Evolutionary conservation across 192 early-diverging fungal genomes (phyloP).

Genomic region (Backusella psychrophila): DNA sequence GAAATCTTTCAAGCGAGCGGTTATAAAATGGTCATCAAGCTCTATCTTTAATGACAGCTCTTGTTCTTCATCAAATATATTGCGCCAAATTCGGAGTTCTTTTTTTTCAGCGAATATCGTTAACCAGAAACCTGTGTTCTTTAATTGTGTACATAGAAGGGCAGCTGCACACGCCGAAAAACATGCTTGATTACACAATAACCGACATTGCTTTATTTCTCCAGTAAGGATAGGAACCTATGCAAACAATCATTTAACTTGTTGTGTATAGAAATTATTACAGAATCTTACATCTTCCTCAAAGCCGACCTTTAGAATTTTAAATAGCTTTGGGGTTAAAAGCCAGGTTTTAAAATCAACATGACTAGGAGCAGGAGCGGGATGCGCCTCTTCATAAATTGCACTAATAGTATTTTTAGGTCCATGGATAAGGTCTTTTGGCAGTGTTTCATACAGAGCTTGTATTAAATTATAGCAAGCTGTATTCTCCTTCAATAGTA

Average conservation of each 20-base stretch:
- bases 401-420: background rate
- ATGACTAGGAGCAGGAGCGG: no score
- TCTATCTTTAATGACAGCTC: constrained; percentile 1
- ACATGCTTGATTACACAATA: constrained; percentile 51
- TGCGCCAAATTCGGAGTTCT: constrained; percentile 44
- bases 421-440: background rate
- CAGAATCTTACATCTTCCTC: background rate
- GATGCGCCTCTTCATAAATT: background rate
- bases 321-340: no score
- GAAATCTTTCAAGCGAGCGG: constrained; percentile 14
- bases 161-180: constrained; percentile 55
- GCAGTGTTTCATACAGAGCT: background rate
- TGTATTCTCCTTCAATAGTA: constrained; percentile 38
- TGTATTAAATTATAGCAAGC: constrained; percentile 47
- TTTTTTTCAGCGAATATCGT: constrained; percentile 67
- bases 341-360: background rate
- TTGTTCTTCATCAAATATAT: constrained; percentile 51
- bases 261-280: background rate
- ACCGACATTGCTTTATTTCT: background rate
- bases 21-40: constrained; percentile 18
- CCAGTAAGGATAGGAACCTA: background rate
- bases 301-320: no score
- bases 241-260: background rate
- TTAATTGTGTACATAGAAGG: constrained; percentile 57
- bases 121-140: constrained; percentile 48